phyloP scores from a whole-genome alignment of 805 yeast species.

The Pichia heedii region DNA sequence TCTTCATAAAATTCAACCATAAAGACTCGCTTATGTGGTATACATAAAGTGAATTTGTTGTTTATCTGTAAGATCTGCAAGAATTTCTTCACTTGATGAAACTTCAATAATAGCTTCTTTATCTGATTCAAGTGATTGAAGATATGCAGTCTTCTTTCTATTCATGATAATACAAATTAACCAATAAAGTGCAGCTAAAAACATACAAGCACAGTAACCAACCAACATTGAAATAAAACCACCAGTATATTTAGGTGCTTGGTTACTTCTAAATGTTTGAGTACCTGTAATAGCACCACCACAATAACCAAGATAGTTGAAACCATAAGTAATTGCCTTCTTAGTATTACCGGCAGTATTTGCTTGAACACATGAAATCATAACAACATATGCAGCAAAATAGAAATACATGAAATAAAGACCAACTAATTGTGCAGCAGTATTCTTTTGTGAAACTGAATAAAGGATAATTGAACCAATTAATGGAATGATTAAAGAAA shows the following conservation, averaged over 20 bases:
- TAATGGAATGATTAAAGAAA: slow-evolving; percentile 2
- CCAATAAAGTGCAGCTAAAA: slow-evolving; percentile 1
- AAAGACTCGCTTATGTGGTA: slow-evolving; percentile 10
- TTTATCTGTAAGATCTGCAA: slow-evolving; percentile 45
- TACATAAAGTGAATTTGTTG: slow-evolving; percentile 53
- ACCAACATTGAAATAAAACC: slow-evolving; percentile 36
- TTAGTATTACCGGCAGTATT: slow-evolving; percentile 58
- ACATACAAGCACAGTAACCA: slow-evolving; percentile 12
- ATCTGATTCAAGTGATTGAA: not conserved
- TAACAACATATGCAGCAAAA: slow-evolving; percentile 13
- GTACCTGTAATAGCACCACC: slow-evolving; percentile 40
- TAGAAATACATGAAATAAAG: slow-evolving; percentile 6
- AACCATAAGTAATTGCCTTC: slow-evolving; percentile 36
- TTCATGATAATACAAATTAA: not conserved
- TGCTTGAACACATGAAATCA: slow-evolving; percentile 21
- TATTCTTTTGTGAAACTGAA: not conserved
- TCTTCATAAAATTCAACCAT: too few species aligned
- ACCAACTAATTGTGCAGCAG: slow-evolving; percentile 4
- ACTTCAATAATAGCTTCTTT: not conserved
- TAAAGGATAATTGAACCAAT: slow-evolving; percentile 1
- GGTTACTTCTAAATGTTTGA: slow-evolving; percentile 34
- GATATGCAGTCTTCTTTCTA: not conserved
- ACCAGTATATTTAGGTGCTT: slow-evolving; percentile 34
- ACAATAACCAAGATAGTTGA: slow-evolving; percentile 37
- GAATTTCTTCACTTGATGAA: not conserved